Percentiles rank a stretch among this genome's conserved stretches.
These are phyloP conservation scores for Elongisporangium senticosum DNA, from an alignment of 352 stramenopile genomes.

Conservation along the genomic window DNA sequence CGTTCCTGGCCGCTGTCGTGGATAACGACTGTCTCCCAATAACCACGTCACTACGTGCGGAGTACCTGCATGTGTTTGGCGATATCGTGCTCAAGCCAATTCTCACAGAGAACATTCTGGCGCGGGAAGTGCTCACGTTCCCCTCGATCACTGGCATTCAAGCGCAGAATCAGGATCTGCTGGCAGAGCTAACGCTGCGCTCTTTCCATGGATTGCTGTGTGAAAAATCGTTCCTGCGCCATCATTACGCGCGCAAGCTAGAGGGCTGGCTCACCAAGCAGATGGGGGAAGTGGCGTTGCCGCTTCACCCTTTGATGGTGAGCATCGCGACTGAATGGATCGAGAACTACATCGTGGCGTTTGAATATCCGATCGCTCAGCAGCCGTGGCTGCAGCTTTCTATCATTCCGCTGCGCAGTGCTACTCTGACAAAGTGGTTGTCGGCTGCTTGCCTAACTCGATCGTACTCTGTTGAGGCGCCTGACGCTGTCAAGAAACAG, in stretches of 20 bases:
- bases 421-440: slow-evolving; percentile 37
- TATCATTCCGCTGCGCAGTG: slow-evolving; percentile 45
- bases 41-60: slow-evolving; percentile 21
- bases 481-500: slow-evolving; percentile 9
- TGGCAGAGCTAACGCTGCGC: slow-evolving; percentile 47
- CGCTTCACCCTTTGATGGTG: slow-evolving; percentile 47
- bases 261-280: slow-evolving; percentile 46
- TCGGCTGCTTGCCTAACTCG: slow-evolving; percentile 14
- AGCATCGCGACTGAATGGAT: slow-evolving; percentile 61
- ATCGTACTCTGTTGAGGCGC: slow-evolving; percentile 2
- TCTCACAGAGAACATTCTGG: slow-evolving; percentile 58
- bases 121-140: slow-evolving; percentile 49
- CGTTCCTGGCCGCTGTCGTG: slow-evolving; percentile 29
- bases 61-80: slow-evolving; percentile 54
- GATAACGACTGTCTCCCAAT: slow-evolving; percentile 8
- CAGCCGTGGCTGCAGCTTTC: slow-evolving; percentile 49
- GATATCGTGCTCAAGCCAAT: slow-evolving; percentile 64
- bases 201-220: slow-evolving; percentile 45
- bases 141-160: slow-evolving; percentile 20
- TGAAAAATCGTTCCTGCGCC: slow-evolving; percentile 62
- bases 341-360: slow-evolving; percentile 73
- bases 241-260: slow-evolving; percentile 47
- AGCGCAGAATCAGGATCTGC: slow-evolving; percentile 25
- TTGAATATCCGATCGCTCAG: slow-evolving; percentile 63
- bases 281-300: slow-evolving; percentile 31